These are phyloP conservation scores for Coleophoma eucalyptorum DNA, from an alignment of 2,329 filamentous ascomycete species.

Conservation along the genomic window DNA sequence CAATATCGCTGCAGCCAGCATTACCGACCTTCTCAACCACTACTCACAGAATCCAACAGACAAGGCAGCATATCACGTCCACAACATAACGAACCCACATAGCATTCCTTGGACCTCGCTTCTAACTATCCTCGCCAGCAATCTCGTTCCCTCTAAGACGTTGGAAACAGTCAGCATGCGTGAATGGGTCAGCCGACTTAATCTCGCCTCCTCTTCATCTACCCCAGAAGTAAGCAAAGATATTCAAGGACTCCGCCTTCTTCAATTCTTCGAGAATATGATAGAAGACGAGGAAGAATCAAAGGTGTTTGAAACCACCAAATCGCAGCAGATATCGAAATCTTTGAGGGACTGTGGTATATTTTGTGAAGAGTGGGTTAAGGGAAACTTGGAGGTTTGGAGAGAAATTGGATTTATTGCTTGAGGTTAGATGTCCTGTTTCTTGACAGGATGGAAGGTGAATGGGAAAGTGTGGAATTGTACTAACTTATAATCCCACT, in stretches of 20 bases:
- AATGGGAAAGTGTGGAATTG: background rate
- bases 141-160: background rate
- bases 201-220: background rate
- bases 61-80: constrained; percentile 5
- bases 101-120: constrained; percentile 14
- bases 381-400: constrained; percentile 16
- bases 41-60: background rate
- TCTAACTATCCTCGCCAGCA: constrained; percentile 8
- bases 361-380: constrained; percentile 15
- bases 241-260: constrained; percentile 16
- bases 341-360: constrained; percentile 12
- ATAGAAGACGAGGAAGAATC: constrained; percentile 3
- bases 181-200: constrained; percentile 14
- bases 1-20: constrained; percentile 15
- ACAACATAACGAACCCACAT: constrained; percentile 23
- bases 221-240: constrained; percentile 1
- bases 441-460: background rate
- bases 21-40: constrained; percentile 11
- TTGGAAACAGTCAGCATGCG: constrained; percentile 12
- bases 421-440: background rate
- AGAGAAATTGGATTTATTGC: constrained; percentile 14
- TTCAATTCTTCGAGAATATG: constrained; percentile 22
- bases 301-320: constrained; percentile 17
- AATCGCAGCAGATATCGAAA: constrained; percentile 10
- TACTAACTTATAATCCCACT: too few relatives aligned